These are phyloP conservation scores for Exophiala aquamarina DNA, from an alignment of 2,329 filamentous ascomycete genomes.

Conservation along the genomic window DNA sequence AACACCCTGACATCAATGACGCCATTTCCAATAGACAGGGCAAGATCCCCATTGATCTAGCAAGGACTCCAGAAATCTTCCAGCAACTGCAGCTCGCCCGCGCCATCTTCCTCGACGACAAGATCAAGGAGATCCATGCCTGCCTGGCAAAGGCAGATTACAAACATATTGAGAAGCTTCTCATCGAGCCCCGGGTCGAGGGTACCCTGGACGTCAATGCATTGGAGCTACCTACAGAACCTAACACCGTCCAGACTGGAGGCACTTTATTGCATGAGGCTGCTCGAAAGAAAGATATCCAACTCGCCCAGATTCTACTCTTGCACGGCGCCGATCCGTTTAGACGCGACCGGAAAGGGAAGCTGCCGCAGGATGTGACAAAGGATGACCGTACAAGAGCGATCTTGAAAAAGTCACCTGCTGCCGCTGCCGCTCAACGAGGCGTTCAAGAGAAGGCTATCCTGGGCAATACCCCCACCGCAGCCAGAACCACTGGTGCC, in stretches of 20 bases:
- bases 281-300: constrained; percentile 79
- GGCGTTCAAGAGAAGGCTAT: constrained; percentile 98
- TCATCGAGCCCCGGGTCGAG: constrained; percentile 83
- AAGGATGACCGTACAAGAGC: constrained; percentile 87
- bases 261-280: constrained; percentile 93
- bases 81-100: constrained; percentile 88
- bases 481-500: constrained; percentile 42
- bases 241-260: constrained; percentile 73
- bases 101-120: constrained; percentile 84
- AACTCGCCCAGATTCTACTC: constrained; percentile 84
- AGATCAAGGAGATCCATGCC: constrained; percentile 79
- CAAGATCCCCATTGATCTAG: constrained; percentile 82
- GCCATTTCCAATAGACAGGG: constrained; percentile 80
- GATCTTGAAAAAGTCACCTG: constrained; percentile 91
- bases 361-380: constrained; percentile 92
- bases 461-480: constrained; percentile 66
- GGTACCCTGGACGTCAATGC: constrained; percentile 90
- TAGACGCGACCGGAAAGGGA: constrained; percentile 89
- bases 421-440: constrained; percentile 88
- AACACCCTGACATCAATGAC: constrained; percentile 83
- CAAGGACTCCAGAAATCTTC: constrained; percentile 91
- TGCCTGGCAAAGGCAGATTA: constrained; percentile 74
- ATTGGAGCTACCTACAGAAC: constrained; percentile 81
- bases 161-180: constrained; percentile 70
- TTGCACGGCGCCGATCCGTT: constrained; percentile 96